phyloP scores from a whole-genome alignment of 1,284 basidiomycete species.

The Ceratorhiza oryzae-sativae region DNA sequence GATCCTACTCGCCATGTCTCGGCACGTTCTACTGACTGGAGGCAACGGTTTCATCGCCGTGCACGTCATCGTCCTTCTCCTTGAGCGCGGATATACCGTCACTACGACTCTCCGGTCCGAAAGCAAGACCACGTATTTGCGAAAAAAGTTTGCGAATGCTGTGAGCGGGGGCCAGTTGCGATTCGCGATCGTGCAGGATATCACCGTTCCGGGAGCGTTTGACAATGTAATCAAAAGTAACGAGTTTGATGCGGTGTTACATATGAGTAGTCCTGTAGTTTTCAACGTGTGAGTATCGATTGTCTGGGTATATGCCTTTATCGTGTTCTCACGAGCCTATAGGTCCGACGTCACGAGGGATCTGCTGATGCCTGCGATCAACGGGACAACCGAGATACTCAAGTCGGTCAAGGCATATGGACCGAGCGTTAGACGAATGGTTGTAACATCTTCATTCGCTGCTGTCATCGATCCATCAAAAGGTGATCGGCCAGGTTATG shows the following conservation, averaged over 20 bases:
- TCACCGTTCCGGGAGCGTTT: slow-evolving; percentile 17
- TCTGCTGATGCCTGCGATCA: slow-evolving; percentile 54
- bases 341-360: slow-evolving; percentile 45
- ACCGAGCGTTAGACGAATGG: slow-evolving; percentile 52
- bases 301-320: neutral
- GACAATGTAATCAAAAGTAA: slow-evolving; percentile 10
- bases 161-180: neutral
- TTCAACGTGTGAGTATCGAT: slow-evolving; percentile 5
- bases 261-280: slow-evolving; percentile 21
- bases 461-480: slow-evolving; percentile 44
- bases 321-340: neutral
- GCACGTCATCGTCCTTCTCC: slow-evolving; percentile 40
- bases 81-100: slow-evolving; percentile 46
- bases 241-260: slow-evolving; percentile 13
- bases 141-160: slow-evolving; percentile 10
- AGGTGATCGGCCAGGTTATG: slow-evolving; percentile 42
- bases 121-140: slow-evolving; percentile 19
- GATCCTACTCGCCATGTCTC: neutral
- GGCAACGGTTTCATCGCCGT: slow-evolving; percentile 55
- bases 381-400: slow-evolving; percentile 55
- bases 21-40: slow-evolving; percentile 53
- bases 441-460: slow-evolving; percentile 56
- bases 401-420: slow-evolving; percentile 47
- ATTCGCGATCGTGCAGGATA: slow-evolving; percentile 22
- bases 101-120: slow-evolving; percentile 47